These are phyloP conservation scores for Diaporthe amygdali DNA, from an alignment of 2,329 filamentous ascomycete species.

Conservation along the genomic window DNA sequence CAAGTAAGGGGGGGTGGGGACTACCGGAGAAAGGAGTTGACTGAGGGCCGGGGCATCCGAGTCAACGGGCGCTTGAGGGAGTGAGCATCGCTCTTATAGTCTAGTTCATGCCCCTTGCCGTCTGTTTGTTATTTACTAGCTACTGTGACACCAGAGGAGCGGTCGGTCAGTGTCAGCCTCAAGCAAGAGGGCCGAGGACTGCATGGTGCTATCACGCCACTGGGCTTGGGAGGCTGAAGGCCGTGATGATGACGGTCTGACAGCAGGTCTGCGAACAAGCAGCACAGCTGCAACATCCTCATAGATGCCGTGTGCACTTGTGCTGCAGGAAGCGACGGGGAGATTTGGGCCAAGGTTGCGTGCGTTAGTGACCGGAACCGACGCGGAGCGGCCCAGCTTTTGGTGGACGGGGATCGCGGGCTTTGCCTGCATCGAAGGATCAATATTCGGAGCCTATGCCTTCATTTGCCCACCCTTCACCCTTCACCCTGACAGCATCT, in stretches of 20 bases:
- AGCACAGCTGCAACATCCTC: neutral
- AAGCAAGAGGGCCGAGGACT: neutral
- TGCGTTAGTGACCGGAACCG: neutral
- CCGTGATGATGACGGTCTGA: neutral
- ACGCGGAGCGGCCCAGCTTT: neutral
- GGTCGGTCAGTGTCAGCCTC: neutral
- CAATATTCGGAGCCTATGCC: neutral
- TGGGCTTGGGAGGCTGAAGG: neutral
- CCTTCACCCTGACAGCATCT: neutral
- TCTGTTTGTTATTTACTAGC: neutral
- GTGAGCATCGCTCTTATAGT: neutral
- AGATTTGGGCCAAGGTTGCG: neutral
- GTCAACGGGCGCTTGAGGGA: neutral
- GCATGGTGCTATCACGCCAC: constrained; percentile 1
- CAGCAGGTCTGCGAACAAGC: neutral
- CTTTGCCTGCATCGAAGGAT: neutral
- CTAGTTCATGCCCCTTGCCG: neutral
- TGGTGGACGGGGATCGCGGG: neutral
- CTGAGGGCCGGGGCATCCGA: neutral
- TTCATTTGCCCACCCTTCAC: neutral
- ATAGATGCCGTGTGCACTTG: neutral
- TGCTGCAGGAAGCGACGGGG: neutral
- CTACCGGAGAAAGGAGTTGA: neutral
- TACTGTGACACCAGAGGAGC: neutral
- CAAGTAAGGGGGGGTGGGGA: neutral